A percentile compares a stretch with the other conserved stretches of the same genome.
phyloP scores from a whole-genome alignment of 148 eudicot genomes.

The Tetragonia tetragonoides region DNA sequence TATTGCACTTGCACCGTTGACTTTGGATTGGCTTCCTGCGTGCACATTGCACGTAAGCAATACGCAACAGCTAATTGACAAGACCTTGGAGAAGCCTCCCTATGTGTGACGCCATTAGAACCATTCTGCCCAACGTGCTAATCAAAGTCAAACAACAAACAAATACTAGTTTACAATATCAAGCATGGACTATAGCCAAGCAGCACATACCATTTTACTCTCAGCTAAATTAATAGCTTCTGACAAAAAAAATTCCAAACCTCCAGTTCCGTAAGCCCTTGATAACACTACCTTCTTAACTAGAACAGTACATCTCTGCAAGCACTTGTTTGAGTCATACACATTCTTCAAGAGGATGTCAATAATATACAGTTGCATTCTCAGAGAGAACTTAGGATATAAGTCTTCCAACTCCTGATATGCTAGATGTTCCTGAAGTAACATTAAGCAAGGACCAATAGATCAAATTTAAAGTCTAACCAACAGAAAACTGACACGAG shows the following conservation, averaged over 20 bases:
- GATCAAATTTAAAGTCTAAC: constrained; percentile 1
- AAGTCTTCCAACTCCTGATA: constrained; percentile 51
- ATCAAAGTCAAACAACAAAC: constrained; percentile 26
- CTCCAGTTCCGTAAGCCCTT: constrained; percentile 53
- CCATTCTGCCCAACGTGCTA: constrained; percentile 39
- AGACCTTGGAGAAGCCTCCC: constrained; percentile 26
- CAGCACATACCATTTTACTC: constrained; percentile 30
- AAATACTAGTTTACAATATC: neutral
- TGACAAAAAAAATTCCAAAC: constrained; percentile 55
- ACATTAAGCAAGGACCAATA: constrained; percentile 15
- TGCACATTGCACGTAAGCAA: constrained; percentile 71
- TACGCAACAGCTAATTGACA: constrained; percentile 60
- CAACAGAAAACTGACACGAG: neutral
- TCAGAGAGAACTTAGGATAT: constrained; percentile 51
- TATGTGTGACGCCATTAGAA: constrained; percentile 25
- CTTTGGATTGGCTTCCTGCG: constrained; percentile 62
- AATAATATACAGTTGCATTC: constrained; percentile 61
- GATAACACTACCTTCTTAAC: constrained; percentile 52
- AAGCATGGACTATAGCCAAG: neutral
- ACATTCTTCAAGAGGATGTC: constrained; percentile 54
- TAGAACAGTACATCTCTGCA: constrained; percentile 50
- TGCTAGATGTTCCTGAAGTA: constrained; percentile 64
- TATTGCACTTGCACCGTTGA: constrained; percentile 43
- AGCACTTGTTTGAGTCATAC: constrained; percentile 37
- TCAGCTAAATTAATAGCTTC: constrained; percentile 67